Evolutionary conservation across 2,329 filamentous ascomycete species (phyloP), one percentile per base, ranked within the genome.

Genomic region (Penicillium digitatum): DNA sequence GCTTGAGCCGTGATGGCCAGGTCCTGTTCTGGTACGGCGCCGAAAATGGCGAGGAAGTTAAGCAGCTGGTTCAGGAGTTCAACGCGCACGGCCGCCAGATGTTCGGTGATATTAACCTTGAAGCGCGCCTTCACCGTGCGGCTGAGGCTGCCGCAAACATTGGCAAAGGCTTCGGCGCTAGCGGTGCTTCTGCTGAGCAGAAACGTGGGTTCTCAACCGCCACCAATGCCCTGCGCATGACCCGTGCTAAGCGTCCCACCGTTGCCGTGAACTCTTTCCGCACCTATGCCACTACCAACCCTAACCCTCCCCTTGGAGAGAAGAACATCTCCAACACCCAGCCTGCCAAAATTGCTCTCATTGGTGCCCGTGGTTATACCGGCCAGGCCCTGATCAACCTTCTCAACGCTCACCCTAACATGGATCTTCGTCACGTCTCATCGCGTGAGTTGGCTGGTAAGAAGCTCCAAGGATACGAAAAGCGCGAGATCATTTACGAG

Each of bases 1-100:
- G 90, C 74, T 83, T 96, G 66, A 90, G 88, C 59, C 85, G 87
- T 53, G 86, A 90, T 63, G 90, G 90, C 55, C 90, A 92, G 69
- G 90, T 96, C 37, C 86, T 97, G 69, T 97, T 97, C 81, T 97
- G 93, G 89, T 96, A 95, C 73, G 92, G 92, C 49, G 85, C 94
- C 55, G 88, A 94, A 62, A 86, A 86, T 52, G 85, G 87, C 31
- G 86, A 90, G 48, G 89, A 95, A 72, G 87, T 96, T 22, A 86
- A 87, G 65, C 82, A 89, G 62, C 81, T 96, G 62, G 91, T 96
- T 77, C 84, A 87, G 63, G 89, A 95, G 67, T 96, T 96, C 74
- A 84, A 87, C 56, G 81, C 88, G 67, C 83, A 95, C 67, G 90
- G 91, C 50, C 83, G 89, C 56, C 83, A 89, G 60, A 95, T 95